Percentiles rank a stretch among this genome's conserved stretches.
Evolutionary conservation across 441 rosid genomes (phyloP).

Genomic region (Croton setiger): DNA sequence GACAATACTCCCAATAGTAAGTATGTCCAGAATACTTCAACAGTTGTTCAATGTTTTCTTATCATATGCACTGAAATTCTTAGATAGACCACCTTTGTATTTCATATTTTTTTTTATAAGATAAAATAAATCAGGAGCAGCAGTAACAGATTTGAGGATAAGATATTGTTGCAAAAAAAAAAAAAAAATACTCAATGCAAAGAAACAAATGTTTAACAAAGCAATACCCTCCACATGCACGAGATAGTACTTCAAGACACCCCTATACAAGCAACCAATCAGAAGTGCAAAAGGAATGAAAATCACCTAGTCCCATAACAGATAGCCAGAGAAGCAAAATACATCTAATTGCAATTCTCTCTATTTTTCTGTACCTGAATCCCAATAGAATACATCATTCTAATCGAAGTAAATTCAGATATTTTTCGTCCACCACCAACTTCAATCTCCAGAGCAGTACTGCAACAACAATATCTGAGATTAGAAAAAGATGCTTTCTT

Average conservation of each 20-base stretch:
- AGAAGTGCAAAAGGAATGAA: background rate
- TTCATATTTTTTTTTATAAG: background rate
- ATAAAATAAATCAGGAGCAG: slow-evolving; percentile 1
- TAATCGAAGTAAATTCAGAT: slow-evolving; percentile 79
- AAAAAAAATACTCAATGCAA: background rate
- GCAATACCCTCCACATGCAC: background rate
- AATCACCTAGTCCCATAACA: background rate
- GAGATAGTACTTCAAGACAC: background rate
- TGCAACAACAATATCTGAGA: slow-evolving; percentile 32
- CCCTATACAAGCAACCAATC: background rate
- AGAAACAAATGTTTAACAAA: background rate
- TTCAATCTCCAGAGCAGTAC: slow-evolving; percentile 85
- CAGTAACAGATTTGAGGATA: background rate
- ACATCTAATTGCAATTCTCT: background rate
- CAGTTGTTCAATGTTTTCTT: background rate
- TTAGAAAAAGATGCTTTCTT: slow-evolving; percentile 21
- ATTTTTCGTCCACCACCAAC: slow-evolving; percentile 94
- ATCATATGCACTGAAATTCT: background rate
- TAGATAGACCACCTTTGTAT: background rate
- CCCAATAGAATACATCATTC: slow-evolving; percentile 78
- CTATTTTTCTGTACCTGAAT: slow-evolving; percentile 55
- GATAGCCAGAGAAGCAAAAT: background rate
- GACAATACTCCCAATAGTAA: background rate
- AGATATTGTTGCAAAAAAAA: background rate
- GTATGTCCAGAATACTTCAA: background rate